Conservation (phyloP, 169 alveolate genomes). For the Sarcocystis neurona region DNA sequence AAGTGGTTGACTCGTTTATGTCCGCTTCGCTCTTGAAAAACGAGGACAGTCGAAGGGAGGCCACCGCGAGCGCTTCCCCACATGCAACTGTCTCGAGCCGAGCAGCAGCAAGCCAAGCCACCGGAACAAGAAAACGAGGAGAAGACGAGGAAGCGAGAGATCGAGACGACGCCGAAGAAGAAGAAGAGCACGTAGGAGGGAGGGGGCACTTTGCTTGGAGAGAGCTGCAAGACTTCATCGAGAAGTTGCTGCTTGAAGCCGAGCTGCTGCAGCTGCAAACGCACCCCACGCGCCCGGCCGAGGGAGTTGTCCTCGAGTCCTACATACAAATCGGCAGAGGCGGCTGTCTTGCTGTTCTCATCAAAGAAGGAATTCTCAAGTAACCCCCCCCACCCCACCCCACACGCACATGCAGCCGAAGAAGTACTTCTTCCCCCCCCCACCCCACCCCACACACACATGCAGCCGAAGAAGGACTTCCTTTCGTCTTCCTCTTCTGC, state of each 20-base stretch:
- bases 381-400: too few relatives aligned
- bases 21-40: too few relatives aligned
- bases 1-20: not conserved
- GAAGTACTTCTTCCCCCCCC: too few relatives aligned
- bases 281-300: not conserved
- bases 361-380: not conserved
- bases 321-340: not conserved
- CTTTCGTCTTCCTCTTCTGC: too few relatives aligned
- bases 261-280: not conserved
- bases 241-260: not conserved
- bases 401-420: too few relatives aligned
- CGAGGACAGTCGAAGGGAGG: not conserved
- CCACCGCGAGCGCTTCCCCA: not conserved
- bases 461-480: too few relatives aligned
- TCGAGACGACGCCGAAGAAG: not conserved
- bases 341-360: not conserved
- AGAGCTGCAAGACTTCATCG: not conserved
- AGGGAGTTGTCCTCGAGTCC: constrained; percentile 3
- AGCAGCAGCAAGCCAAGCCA: not conserved
- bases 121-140: not conserved
- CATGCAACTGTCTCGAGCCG: not conserved
- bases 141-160: not conserved
- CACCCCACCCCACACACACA: too few relatives aligned
- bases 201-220: not conserved
- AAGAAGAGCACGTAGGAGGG: not conserved